Base-by-base conservation (phyloP, 2,329 filamentous ascomycete genomes). In the Alternaria consortialis region DNA sequence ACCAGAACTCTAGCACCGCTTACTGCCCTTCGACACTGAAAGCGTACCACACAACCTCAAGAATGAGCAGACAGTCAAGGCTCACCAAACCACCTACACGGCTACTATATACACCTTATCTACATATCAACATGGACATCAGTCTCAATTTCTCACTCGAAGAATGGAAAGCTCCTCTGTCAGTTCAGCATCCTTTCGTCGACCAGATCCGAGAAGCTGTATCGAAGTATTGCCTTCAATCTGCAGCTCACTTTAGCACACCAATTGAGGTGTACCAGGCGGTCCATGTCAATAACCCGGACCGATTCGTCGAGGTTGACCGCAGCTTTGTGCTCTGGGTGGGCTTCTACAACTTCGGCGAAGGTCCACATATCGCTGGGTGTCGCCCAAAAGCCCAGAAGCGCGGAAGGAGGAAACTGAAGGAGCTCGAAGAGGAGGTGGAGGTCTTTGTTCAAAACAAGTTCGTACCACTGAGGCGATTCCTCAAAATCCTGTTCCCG, bases 401-500 rank as follows among this genome's bases (percentile, higher is more conserved):
- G 34, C 25, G 29, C 12, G 23, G 42, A n/a, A 20, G 31, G 3
- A 36, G 50, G 2, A 36, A 23, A 9, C 5, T 13, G 7, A 17
- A 31, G 7, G 7, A 53, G 7, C 9, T 23, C 1, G 48, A 46
- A 2, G 25, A 12, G 4, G 43, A 44, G 5, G 34, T 63, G 2
- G 32, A 46, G 32, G 29, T 56, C 1, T 36, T 8, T 8, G 9
- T 32, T 0, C 12, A 42, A 1, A 31, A 40, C 3, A 32, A 23
- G 1, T 57, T 46, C 3, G 31, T 66, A 1, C 39, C 63, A 13
- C 42, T 73, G 1, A 1, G 59, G 4, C 6, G 46, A 0, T 68
- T 68, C 23, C 40, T 74, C 8, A 6, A 7, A 1, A 36, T 37
- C 2, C 7, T 13, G 0, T 73, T 69, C n/a, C 64, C 63, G 0